phyloP scores from a whole-genome alignment of 805 yeast genomes.

The Teunomyces tritomae region DNA sequence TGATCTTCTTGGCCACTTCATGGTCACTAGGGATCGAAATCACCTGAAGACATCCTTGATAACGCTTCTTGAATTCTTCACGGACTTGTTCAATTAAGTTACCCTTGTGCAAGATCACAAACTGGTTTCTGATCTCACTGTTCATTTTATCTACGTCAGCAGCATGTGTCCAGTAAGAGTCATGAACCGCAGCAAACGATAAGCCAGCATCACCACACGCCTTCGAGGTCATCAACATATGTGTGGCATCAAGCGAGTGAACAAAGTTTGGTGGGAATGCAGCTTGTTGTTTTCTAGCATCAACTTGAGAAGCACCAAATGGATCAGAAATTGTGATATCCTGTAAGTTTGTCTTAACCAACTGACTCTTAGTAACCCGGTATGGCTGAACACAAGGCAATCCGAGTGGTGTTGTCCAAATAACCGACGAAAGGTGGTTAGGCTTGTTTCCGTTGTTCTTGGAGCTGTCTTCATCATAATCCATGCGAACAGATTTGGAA shows the following conservation, averaged over 20 bases:
- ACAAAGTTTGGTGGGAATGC: constrained; percentile 96
- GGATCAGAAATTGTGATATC: constrained; percentile 88
- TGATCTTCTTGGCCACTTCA: constrained; percentile 50
- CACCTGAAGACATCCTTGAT: constrained; percentile 65
- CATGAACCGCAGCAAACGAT: constrained; percentile 92
- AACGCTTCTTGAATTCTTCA: constrained; percentile 79
- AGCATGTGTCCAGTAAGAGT: constrained; percentile 98
- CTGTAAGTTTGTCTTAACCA: constrained; percentile 80
- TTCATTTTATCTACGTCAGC: constrained; percentile 75
- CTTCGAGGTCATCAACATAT: constrained; percentile 87
- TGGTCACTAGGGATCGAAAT: constrained; percentile 52
- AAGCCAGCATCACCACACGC: constrained; percentile 65
- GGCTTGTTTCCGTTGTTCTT: constrained; percentile 39
- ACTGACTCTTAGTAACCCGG: constrained; percentile 61
- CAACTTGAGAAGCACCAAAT: constrained; percentile 76
- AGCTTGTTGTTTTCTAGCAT: constrained; percentile 82
- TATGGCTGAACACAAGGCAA: constrained; percentile 97
- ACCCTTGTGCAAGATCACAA: constrained; percentile 71
- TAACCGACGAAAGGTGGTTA: constrained; percentile 78
- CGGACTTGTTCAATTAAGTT: constrained; percentile 69
- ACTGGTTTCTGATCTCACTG: constrained; percentile 66
- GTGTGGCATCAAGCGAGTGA: constrained; percentile 95
- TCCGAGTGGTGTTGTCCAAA: constrained; percentile 97
- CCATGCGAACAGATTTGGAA: constrained; percentile 71
- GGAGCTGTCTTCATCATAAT: constrained; percentile 41